phyloP scores from a whole-genome alignment of 2,329 filamentous ascomycete species.

The Lachnellula hyalina region DNA sequence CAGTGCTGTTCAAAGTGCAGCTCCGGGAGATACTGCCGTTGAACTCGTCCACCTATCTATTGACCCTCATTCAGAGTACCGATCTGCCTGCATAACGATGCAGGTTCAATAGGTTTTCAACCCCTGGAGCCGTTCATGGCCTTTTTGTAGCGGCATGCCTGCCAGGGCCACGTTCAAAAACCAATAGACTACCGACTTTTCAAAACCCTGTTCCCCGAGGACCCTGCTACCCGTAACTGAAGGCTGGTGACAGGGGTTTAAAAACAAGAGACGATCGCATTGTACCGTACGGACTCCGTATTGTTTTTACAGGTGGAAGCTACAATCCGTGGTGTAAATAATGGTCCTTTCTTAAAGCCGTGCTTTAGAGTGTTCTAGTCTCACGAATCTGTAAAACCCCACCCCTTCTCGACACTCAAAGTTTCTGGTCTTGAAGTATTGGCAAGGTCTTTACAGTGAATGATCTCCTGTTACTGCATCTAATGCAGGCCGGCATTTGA shows the following conservation, averaged over 20 bases:
- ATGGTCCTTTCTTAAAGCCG: background rate
- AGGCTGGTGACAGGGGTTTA: background rate
- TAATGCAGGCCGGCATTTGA: no score
- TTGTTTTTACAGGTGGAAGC: no score
- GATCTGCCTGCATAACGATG: background rate
- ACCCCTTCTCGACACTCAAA: no score
- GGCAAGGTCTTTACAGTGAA: no score
- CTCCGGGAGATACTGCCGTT: no score
- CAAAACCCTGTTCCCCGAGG: background rate
- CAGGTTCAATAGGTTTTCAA: background rate
- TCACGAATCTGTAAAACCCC: background rate
- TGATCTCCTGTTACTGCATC: no score
- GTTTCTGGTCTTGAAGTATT: no score
- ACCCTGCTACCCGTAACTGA: background rate
- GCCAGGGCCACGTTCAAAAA: background rate
- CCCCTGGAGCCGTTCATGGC: no score
- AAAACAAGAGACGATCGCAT: background rate
- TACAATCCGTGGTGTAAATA: background rate
- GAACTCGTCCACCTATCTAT: background rate
- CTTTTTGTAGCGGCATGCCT: background rate
- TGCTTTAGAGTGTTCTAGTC: background rate
- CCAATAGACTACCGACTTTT: background rate
- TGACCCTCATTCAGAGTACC: background rate
- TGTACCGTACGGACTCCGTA: background rate
- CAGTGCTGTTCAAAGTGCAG: no score